Evolutionary conservation across 306 rosid genomes (phyloP).

Genomic region (Vachellia collinsii): DNA sequence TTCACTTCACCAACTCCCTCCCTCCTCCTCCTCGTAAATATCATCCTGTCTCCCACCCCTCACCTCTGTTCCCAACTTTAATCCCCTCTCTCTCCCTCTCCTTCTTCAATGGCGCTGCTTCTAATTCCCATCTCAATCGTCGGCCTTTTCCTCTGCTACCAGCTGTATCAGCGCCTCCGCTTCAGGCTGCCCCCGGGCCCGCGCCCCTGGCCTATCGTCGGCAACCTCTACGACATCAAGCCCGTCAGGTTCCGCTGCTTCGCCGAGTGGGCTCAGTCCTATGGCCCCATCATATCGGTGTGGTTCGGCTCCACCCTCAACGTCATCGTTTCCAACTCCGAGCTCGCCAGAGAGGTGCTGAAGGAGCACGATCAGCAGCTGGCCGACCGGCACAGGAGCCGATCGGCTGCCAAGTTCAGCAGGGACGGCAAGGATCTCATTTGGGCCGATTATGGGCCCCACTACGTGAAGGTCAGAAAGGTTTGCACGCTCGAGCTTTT

Average conservation of each 20-base stretch:
- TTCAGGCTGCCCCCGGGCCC: conserved; percentile 93
- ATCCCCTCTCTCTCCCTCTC: fast-evolving
- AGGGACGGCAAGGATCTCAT: conserved; percentile 79
- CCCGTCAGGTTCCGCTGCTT: conserved; percentile 88
- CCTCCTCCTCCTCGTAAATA: conserved; percentile 6
- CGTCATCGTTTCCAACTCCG: conserved; percentile 69
- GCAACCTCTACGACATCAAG: conserved; percentile 81
- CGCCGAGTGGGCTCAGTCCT: conserved; percentile 75
- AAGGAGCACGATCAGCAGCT: conserved; percentile 78
- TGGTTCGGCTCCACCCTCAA: conserved; percentile 85
- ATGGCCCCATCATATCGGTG: conserved; percentile 85
- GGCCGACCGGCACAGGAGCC: conserved; percentile 69
- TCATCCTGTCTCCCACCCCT: conserved; percentile 22
- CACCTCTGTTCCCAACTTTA: not conserved
- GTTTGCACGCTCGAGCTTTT: conserved; percentile 94
- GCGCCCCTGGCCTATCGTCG: conserved; percentile 75
- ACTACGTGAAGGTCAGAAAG: conserved; percentile 94
- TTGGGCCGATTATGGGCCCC: conserved; percentile 97
- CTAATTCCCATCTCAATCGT: conserved; percentile 40
- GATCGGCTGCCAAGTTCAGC: conserved; percentile 81
- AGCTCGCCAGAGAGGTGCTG: conserved; percentile 68
- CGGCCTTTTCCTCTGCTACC: conserved; percentile 43
- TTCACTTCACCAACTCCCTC: conserved; percentile 55
- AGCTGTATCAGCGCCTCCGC: conserved; percentile 52
- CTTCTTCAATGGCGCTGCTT: conserved; percentile 21